Conservation (phyloP, 345 rosid genomes). For the Eucalyptus camaldulensis region DNA sequence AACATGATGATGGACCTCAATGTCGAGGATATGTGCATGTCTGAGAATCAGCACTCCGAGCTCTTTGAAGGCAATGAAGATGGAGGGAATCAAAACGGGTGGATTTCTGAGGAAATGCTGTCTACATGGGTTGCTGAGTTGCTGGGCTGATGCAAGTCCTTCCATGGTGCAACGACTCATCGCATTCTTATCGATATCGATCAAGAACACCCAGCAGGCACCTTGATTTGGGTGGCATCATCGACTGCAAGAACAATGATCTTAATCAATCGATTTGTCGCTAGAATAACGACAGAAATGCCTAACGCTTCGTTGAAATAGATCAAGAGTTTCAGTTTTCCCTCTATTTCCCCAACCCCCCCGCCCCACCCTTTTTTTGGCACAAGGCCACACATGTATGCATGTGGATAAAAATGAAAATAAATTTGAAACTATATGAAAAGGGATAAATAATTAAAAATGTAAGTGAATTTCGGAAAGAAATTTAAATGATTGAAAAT, state of each 20-base stretch:
- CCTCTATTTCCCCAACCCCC: neutral
- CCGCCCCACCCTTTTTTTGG: neutral
- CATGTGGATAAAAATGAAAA: neutral
- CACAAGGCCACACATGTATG: neutral
- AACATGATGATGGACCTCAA: neutral
- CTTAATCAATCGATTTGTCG: neutral
- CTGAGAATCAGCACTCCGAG: neutral
- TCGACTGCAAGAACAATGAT: neutral
- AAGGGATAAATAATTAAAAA: neutral
- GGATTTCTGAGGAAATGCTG: neutral
- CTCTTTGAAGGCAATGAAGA: neutral
- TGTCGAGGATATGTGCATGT: neutral
- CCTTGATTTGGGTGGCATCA: neutral
- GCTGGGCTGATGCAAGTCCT: neutral
- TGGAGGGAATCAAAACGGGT: neutral
- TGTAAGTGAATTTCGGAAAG: neutral
- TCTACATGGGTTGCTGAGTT: neutral
- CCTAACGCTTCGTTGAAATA: neutral
- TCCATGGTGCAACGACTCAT: neutral
- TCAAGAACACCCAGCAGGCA: neutral
- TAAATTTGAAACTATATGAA: neutral
- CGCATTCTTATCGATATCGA: neutral
- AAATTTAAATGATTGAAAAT: too few species aligned
- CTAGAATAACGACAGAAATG: neutral
- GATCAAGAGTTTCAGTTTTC: neutral